These are phyloP conservation scores for Aureobasidium melanogenum DNA, from an alignment of 2,329 filamentous ascomycete genomes.

Conservation along the genomic window DNA sequence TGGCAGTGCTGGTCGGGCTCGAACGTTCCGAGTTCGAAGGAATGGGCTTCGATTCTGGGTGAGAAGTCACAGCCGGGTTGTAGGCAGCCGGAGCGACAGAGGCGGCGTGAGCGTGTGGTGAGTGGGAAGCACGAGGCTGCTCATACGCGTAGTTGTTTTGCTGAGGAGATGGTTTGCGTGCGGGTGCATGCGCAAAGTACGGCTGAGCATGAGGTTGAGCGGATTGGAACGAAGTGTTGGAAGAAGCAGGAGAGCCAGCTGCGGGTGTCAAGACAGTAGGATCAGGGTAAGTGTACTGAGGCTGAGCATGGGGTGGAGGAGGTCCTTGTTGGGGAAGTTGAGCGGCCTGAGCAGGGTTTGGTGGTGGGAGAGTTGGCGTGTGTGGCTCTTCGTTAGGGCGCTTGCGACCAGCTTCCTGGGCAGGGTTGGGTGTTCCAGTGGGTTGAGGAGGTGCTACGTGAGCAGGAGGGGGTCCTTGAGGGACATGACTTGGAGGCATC, in stretches of 20 bases:
- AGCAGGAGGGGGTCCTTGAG: neutral
- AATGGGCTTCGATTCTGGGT: slow-evolving; percentile 20
- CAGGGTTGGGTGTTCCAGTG: slow-evolving; percentile 16
- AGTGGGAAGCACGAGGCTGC: slow-evolving; percentile 32
- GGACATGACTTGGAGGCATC: neutral
- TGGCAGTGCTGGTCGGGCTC: slow-evolving; percentile 24
- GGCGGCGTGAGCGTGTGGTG: slow-evolving; percentile 33
- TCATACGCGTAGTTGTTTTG: slow-evolving; percentile 33
- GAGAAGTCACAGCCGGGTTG: slow-evolving; percentile 2
- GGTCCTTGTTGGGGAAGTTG: slow-evolving; percentile 22
- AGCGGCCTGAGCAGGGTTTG: slow-evolving; percentile 35
- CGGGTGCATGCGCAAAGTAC: slow-evolving; percentile 30
- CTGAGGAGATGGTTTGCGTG: slow-evolving; percentile 34
- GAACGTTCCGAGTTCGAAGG: slow-evolving; percentile 29
- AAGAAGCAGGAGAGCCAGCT: slow-evolving; percentile 36
- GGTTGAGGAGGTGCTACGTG: slow-evolving; percentile 4
- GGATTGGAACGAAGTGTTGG: slow-evolving; percentile 29
- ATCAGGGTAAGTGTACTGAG: slow-evolving; percentile 35
- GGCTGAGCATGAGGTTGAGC: slow-evolving; percentile 25
- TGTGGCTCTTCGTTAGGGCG: slow-evolving; percentile 41
- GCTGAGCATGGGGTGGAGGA: neutral
- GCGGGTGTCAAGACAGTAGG: slow-evolving; percentile 34
- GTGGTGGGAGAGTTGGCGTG: slow-evolving; percentile 41
- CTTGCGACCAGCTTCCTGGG: slow-evolving; percentile 32
- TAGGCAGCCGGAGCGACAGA: neutral